These are phyloP conservation scores for Nakaseomyces sp. DNA, from an alignment of 1,139 yeast genomes.

Conservation along the genomic window DNA sequence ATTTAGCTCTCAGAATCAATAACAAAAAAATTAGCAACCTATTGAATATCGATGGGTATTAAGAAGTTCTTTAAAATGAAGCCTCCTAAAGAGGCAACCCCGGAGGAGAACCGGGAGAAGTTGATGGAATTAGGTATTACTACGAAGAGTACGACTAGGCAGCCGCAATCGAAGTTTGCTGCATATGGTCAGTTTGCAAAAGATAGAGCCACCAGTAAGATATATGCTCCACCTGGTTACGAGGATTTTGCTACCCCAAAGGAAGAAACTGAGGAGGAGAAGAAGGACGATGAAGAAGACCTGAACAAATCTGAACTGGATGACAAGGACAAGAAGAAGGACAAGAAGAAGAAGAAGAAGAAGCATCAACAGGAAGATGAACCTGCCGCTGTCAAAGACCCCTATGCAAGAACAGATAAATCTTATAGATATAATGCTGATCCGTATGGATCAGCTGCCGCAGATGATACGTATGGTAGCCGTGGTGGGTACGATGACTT, in stretches of 20 bases:
- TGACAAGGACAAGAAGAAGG: conserved; percentile 10
- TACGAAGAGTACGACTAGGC: conserved; percentile 35
- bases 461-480: neutral
- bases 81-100: conserved; percentile 51
- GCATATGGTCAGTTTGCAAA: conserved; percentile 58
- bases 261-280: conserved; percentile 7
- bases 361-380: conserved; percentile 7
- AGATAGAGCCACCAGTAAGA: conserved; percentile 36
- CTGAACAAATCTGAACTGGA: conserved; percentile 18
- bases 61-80: conserved; percentile 48
- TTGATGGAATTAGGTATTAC: conserved; percentile 47
- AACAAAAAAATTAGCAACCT: too few species aligned
- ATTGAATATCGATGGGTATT: conserved; percentile 27
- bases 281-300: conserved; percentile 17
- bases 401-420: conserved; percentile 7
- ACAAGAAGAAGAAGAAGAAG: conserved; percentile 12
- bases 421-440: conserved; percentile 4
- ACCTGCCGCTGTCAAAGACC: conserved; percentile 5
- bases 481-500: conserved; percentile 1
- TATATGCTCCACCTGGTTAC: conserved; percentile 40
- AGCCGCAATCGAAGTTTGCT: conserved; percentile 49
- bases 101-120: conserved; percentile 44
- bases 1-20: too few species aligned
- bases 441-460: conserved; percentile 2
- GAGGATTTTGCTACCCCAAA: conserved; percentile 23